These are phyloP conservation scores for Yamadazyma jaroonii DNA, from an alignment of 1,139 yeast species.

Conservation along the genomic window DNA sequence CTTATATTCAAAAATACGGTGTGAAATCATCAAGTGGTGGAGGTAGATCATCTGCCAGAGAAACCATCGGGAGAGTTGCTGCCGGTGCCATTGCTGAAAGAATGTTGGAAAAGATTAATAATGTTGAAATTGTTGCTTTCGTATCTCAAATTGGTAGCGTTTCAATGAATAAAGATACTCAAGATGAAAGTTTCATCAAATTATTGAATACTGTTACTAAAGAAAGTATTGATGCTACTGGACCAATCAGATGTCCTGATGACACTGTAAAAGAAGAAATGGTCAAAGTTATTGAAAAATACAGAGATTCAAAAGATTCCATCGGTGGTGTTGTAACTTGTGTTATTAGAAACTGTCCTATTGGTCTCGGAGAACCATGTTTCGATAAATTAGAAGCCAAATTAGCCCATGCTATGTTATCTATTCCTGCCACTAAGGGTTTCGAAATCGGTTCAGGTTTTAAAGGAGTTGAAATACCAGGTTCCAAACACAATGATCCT, in stretches of 20 bases:
- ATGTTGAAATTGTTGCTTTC: slow-evolving; percentile 94
- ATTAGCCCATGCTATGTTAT: slow-evolving; percentile 96
- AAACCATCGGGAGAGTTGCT: slow-evolving; percentile 97
- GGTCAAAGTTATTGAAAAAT: slow-evolving; percentile 83
- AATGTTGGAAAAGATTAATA: slow-evolving; percentile 68
- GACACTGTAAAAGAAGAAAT: slow-evolving; percentile 65
- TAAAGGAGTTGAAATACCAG: slow-evolving; percentile 83
- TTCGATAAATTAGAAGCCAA: slow-evolving; percentile 94
- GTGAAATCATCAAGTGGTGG: slow-evolving; percentile 94
- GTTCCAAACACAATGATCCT: slow-evolving; percentile 91
- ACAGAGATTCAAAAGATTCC: slow-evolving; percentile 85
- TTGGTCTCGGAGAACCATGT: slow-evolving; percentile 96
- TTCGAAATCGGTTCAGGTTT: slow-evolving; percentile 97
- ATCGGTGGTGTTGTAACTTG: slow-evolving; percentile 98
- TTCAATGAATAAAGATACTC: slow-evolving; percentile 71
- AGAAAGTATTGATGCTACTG: slow-evolving; percentile 81
- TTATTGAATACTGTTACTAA: slow-evolving; percentile 75
- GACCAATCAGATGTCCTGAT: slow-evolving; percentile 95
- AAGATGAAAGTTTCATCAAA: slow-evolving; percentile 60
- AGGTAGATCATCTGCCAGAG: slow-evolving; percentile 96
- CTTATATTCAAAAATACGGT: slow-evolving; percentile 88
- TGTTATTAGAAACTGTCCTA: slow-evolving; percentile 89
- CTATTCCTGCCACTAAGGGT: slow-evolving; percentile 96
- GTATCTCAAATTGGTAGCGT: slow-evolving; percentile 86
- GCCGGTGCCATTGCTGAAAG: slow-evolving; percentile 99